Evolutionary conservation across 2,329 filamentous ascomycete species (phyloP), one percentile per base, ranked within the genome.

Genomic region (Nigrospora osmanthi): DNA sequence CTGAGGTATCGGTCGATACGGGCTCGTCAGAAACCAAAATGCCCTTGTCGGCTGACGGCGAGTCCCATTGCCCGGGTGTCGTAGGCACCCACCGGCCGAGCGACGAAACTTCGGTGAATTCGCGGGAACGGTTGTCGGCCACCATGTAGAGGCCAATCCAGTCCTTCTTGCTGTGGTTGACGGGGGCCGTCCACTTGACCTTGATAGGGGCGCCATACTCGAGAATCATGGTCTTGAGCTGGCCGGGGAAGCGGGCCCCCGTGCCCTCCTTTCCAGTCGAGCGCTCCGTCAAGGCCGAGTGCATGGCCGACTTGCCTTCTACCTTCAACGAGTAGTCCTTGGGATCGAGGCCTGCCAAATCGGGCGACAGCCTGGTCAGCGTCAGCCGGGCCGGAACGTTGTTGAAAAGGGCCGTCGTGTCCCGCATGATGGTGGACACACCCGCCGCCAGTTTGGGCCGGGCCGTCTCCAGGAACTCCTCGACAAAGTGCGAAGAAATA

Each of bases 91-190:
- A 98, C 46, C 93, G 82, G 34, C 91, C 90, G 45, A 91, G 81
- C 2, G 89, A 94, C 4, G 88, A 81, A 11, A 96, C 80, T 43
- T 87, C 83, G 2, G 93, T 95, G 13, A 84, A 71, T 35, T 95
- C 87, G 35, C 91, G 81, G 9, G 87, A 93, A 7, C 82, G 79
- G 59, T 96, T 98, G 65, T 97, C 91, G 3, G 89, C 89, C 3
- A 98, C 89, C 79, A 90, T 89, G 70, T 97, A 98, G 6, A 98
- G 74, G 4, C 91, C 91, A 43, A 98, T 83, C 93, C 93, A 98
- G 64, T 98, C 93, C 57, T 85, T 86, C 61, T 86, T 89, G 67
- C 83, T 84, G 66, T 97, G 93, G 52, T 89, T 87, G 34, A 81
- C 73, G 0, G 93, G 91, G 0, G 91, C 93, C 28, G 80, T 87